Conservation (phyloP, 2,329 filamentous ascomycete genomes). For the Colletotrichum tofieldiae region DNA sequence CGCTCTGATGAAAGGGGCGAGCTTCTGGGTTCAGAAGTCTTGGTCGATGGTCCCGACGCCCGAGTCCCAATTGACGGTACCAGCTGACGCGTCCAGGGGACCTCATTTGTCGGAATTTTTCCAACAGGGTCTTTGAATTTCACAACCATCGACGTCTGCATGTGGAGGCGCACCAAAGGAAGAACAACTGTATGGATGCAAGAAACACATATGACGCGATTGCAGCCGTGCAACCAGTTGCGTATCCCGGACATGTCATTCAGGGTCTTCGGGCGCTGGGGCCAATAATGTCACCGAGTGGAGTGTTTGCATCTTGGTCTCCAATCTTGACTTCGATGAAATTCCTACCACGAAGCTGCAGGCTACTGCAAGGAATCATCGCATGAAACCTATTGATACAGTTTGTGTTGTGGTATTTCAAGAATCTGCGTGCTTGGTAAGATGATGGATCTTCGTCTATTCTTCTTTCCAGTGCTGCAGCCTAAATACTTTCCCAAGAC, state of each 20-base stretch:
- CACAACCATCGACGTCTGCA: neutral
- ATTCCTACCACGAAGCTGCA: neutral
- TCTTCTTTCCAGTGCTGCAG: no score
- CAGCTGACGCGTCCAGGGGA: constrained; percentile 27
- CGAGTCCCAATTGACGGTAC: neutral
- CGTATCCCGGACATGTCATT: neutral
- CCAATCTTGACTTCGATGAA: neutral
- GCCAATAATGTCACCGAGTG: neutral
- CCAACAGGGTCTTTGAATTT: neutral
- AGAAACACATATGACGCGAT: neutral
- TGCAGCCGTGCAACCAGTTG: neutral
- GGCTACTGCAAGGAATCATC: no score
- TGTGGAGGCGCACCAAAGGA: neutral
- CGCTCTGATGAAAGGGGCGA: neutral
- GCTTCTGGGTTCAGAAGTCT: neutral
- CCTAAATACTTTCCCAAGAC: no score
- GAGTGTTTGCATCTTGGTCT: neutral
- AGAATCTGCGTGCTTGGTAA: no score
- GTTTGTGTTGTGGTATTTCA: no score
- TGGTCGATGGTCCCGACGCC: neutral
- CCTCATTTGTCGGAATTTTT: neutral
- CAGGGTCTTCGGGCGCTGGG: neutral
- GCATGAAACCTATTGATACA: no score
- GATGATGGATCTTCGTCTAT: no score
- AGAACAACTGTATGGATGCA: neutral